Evolutionary conservation across 2,329 filamentous ascomycete genomes (phyloP), one percentile per base, ranked within the genome.

Genomic region (Cryphonectria naterciae): DNA sequence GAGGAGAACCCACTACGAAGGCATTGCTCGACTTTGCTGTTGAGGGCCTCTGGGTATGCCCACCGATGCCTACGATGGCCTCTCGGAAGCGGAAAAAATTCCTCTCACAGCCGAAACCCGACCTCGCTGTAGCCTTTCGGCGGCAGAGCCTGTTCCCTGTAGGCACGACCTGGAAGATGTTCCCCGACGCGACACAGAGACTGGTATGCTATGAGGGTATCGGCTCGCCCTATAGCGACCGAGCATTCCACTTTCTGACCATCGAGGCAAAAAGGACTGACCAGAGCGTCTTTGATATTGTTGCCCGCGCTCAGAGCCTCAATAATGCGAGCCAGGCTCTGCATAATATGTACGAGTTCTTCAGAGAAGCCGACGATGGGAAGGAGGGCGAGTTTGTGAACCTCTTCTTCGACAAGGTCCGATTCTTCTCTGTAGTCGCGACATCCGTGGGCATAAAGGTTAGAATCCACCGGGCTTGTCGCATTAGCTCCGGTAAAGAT

Each of bases 321-420:
- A 70, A 70, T 19, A 70, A 70, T 37, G 68, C 68, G 13, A 70
- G 68, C 39, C 63, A 70, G 19, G 61, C 63, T 4, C 52, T 70
- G 11, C 63, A 70, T 28, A 70, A 70, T 15, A 70, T 70, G 54
- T 70, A 52, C 8, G 63, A 70, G 28, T 39, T 70, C 22, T 67
- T 70, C 39, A 70, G 52, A 25, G 68, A 70, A 35, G 68, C 68
- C 19, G 41, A 68, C 19, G 32, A 60, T 25, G 56, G 13, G 5
- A 19, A 32, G 37, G 22, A 28, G 7, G 63, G 66, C 4, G 52
- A 66, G 0, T 35, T 43, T 22, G 25, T 49, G 4, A 41, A 61
- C 1, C 19, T 32, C 1, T 70, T 70, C 63, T 70, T 70, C 28
- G 68, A 70, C 11, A 66, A 49, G 19, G 68, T 70, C 11, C 37